Evolutionary conservation across 108 stramenopile species (phyloP).

Genomic region (Nitzschia inconspicua): DNA sequence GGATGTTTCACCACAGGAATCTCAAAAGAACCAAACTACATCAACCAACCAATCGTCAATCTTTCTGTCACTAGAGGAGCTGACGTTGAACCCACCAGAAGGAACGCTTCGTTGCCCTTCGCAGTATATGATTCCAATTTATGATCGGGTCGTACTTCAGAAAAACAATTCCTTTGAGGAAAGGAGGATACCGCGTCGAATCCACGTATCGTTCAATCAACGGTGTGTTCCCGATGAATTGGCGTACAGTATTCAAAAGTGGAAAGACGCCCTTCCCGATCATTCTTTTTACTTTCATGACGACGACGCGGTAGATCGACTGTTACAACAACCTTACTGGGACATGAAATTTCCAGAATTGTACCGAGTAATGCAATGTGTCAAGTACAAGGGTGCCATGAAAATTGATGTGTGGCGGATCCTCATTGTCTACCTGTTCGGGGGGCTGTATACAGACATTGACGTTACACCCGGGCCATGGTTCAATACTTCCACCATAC

Average conservation of each 20-base stretch:
- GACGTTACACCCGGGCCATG: conserved; percentile 12
- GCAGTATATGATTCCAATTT: conserved; percentile 7
- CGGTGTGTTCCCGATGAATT: conserved; percentile 23
- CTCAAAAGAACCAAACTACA: too few species aligned
- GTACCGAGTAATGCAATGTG: conserved; percentile 18
- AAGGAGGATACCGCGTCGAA: neutral
- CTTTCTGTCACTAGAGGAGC: neutral
- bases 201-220: neutral
- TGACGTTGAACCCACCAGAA: neutral
- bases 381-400: conserved; percentile 28
- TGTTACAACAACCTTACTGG: conserved; percentile 7
- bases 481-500: conserved; percentile 14
- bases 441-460: conserved; percentile 26
- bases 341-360: conserved; percentile 28
- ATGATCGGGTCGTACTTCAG: neutral
- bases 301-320: conserved; percentile 38
- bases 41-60: too few species aligned
- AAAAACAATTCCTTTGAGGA: neutral
- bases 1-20: too few species aligned
- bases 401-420: conserved; percentile 29
- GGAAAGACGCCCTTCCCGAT: conserved; percentile 32
- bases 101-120: conserved; percentile 7
- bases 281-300: conserved; percentile 49
- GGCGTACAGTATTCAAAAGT: conserved; percentile 5
- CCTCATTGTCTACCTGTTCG: conserved; percentile 15